These are phyloP conservation scores for Hypomontagnella monticulosa DNA, from an alignment of 495 filamentous ascomycete genomes.

Conservation along the genomic window DNA sequence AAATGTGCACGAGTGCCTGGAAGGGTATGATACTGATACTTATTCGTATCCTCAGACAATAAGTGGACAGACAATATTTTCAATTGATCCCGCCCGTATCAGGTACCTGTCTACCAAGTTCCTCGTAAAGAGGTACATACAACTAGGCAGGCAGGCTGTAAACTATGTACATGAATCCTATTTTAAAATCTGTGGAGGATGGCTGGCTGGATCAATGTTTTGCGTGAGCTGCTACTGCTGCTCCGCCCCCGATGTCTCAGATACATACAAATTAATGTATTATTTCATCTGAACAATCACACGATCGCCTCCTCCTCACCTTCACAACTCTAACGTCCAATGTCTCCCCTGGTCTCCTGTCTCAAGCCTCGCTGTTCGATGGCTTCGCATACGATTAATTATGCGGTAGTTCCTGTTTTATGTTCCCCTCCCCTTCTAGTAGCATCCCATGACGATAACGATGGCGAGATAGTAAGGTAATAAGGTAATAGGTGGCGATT, in stretches of 20 bases:
- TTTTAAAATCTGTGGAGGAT: background rate
- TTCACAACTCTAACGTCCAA: too few relatives aligned
- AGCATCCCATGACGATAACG: background rate
- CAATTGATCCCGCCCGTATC: background rate
- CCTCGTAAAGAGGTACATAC: background rate
- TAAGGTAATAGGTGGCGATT: background rate
- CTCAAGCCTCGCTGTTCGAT: too few relatives aligned
- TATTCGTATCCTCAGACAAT: background rate
- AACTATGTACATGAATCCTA: constrained; percentile 14
- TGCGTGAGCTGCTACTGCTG: constrained; percentile 5
- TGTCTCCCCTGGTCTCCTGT: too few relatives aligned
- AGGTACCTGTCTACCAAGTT: background rate
- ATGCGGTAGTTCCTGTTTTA: background rate
- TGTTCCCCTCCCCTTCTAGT: constrained; percentile 10
- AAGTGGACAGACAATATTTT: background rate
- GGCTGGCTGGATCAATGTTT: background rate
- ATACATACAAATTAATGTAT: too few relatives aligned
- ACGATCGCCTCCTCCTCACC: too few relatives aligned
- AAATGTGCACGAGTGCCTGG: too few relatives aligned
- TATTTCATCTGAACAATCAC: too few relatives aligned
- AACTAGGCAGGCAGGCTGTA: background rate
- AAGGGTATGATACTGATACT: background rate
- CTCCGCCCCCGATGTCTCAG: constrained; percentile 13
- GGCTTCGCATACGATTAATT: background rate
- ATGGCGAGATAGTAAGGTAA: background rate